A percentile compares a stretch with the other conserved stretches of the same genome.
Evolutionary conservation across 768 basidiomycete species (phyloP).

Genomic region (Leccinum disarticulatum): DNA sequence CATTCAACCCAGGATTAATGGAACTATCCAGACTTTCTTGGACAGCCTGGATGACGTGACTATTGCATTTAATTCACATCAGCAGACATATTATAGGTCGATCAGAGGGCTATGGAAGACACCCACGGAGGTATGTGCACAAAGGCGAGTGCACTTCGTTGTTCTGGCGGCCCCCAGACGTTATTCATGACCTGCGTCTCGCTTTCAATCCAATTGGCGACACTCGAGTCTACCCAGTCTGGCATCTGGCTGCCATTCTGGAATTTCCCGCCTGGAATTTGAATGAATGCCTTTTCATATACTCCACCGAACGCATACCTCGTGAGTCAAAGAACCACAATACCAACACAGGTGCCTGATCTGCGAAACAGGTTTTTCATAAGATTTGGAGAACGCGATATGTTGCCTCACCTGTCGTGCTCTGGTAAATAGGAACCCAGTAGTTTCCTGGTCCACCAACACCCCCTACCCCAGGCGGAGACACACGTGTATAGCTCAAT

Average conservation of each 20-base stretch:
- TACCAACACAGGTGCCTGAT: conserved; percentile 52
- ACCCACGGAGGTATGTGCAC: conserved; percentile 75
- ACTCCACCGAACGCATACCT: conserved; percentile 34
- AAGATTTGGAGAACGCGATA: too few relatives aligned
- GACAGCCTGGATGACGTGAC: conserved; percentile 34
- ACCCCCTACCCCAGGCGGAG: conserved; percentile 64
- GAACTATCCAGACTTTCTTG: conserved; percentile 38
- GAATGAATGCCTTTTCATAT: conserved; percentile 4
- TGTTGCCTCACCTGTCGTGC: background rate
- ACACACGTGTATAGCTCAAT: conserved; percentile 60
- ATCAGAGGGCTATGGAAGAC: background rate
- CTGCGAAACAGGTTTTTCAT: conserved; percentile 1
- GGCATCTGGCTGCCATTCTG: conserved; percentile 46
- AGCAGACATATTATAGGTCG: background rate
- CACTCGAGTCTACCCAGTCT: conserved; percentile 69
- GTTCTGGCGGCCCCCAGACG: conserved; percentile 55
- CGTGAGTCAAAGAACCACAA: conserved; percentile 80
- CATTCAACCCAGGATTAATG: conserved; percentile 44
- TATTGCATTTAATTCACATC: background rate
- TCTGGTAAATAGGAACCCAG: conserved; percentile 68
- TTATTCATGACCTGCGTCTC: conserved; percentile 55
- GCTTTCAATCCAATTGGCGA: conserved; percentile 57
- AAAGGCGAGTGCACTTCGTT: conserved; percentile 61
- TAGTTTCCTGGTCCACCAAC: conserved; percentile 65
- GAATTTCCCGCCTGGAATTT: conserved; percentile 46